Evolutionary conservation across 2,329 filamentous ascomycete genomes (phyloP), one percentile per base, ranked within the genome.

Genomic region (Tolypocladium guangdongense): DNA sequence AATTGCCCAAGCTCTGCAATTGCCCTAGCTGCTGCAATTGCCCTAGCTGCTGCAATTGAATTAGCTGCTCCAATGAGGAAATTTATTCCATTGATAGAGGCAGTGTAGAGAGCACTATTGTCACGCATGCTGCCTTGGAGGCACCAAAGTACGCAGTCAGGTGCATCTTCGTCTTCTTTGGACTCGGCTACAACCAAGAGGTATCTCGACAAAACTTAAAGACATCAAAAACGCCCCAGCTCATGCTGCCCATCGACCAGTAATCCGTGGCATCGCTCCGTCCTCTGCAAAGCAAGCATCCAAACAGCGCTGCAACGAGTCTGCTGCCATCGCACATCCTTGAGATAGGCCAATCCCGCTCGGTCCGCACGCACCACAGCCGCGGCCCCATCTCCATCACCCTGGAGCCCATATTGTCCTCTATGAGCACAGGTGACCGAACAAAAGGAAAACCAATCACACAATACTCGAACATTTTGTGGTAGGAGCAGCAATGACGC

Each of bases 221-320:
- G 38, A 57, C 45, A 52, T 54, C 43, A 52, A 56, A 49, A 56
- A 59, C 55, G 56, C 58, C 55, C 57, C 51, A 53, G 48, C 56
- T 55, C 30, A 58, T 58, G 56, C 51, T 53, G 50, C 45, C 47
- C 36, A 46, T 20, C 54, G 30, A 37, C 41, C 41, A 45, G 18
- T 24, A 49, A 30, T 27, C 30, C 38, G 36, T 51, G 46, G 43
- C 38, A 27, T 36, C 35, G 43, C 41, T 43, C 24, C 22, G 36
- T 30, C 50, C 37, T 45, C 41, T 50, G 45, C 35, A 54, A 54
- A 53, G 53, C 51, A 51, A 52, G 30, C 50, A 59, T 56, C 53
- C 56, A 59, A 57, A 52, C 50, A 55, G 27, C 11, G 46, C 24
- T n/a, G 41, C 24, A 18, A 45, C 30, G 22, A 11, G 32, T 51